Evolutionary conservation across 2,329 filamentous ascomycete genomes (phyloP), one percentile per base, ranked within the genome.

Genomic region (Fusarium poae): DNA sequence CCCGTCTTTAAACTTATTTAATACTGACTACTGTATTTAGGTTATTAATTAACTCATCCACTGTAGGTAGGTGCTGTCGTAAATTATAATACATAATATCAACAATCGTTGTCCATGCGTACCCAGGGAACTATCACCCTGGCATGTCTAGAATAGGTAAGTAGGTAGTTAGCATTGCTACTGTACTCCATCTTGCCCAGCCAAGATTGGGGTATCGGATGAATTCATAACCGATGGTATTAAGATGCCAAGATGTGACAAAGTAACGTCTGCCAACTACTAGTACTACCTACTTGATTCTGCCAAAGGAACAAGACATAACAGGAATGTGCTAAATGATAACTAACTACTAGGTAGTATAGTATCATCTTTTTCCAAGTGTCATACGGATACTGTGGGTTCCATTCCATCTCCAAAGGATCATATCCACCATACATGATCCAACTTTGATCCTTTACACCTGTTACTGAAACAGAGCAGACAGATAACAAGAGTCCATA

Each of bases 401-500:
- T 57, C 39, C 44, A 25, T n/a, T 4, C 56, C 25, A 25, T 35
- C 18, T 6, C 13, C 6, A 11, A 49, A 49, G 32, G n/a, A 51
- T 29, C 16, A 40, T 51, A 25, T 20, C 48, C 48, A 60, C 44
- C 37, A 42, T n/a, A 43, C 42, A 43, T 43, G 15, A 43, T 43
- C 23, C 40, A 48, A 37, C 39, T 32, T 40, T 6, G 48, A 53
- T 50, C 46, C 55, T 48, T 34, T 34, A 23, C 39, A 53, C 45
- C 45, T 45, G 57, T 62, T 49, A 60, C 60, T 61, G 56, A 43
- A 45, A 43, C 62, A 57, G 42, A 72, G 63, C 69, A 71, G 71
- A 73, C 71, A 43, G 40, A 45, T 21, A 45, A 45, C 63, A 39
- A 35, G 56, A 63, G 23, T 20, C 12, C 12, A 50, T 13, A 21